A percentile compares a stretch with the other conserved stretches of the same genome.
These are phyloP conservation scores for Thalassiosira hispida DNA, from an alignment of 352 stramenopile genomes.

Conservation along the genomic window DNA sequence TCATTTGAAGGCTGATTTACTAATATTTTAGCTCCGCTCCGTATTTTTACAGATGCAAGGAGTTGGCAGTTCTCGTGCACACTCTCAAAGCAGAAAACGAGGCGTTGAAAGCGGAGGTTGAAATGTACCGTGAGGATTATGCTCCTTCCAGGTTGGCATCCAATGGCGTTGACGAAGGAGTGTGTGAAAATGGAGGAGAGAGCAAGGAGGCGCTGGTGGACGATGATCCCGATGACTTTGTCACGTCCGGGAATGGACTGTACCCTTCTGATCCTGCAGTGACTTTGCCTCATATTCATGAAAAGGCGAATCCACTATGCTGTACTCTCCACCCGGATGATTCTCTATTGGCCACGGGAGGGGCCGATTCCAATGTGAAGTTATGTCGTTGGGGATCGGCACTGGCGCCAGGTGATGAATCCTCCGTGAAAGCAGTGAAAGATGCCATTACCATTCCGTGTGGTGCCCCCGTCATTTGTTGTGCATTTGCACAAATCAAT, in stretches of 20 bases:
- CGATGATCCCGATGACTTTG: slow-evolving; percentile 62
- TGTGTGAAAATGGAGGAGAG: background rate
- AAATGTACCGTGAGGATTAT: slow-evolving; percentile 75
- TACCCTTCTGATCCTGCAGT: slow-evolving; percentile 58
- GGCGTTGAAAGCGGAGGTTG: slow-evolving; percentile 70
- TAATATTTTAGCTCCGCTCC: no score
- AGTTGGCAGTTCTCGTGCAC: slow-evolving; percentile 37
- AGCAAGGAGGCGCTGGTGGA: slow-evolving; percentile 24
- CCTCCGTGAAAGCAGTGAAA: slow-evolving; percentile 45
- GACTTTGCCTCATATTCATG: slow-evolving; percentile 67
- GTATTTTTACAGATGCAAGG: no score
- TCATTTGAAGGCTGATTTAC: slow-evolving; percentile 51
- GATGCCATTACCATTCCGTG: slow-evolving; percentile 60
- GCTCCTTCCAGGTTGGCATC: slow-evolving; percentile 17
- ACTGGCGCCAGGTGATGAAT: slow-evolving; percentile 49
- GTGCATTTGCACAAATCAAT: slow-evolving; percentile 63
- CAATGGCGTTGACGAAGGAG: background rate
- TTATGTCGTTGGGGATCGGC: slow-evolving; percentile 63
- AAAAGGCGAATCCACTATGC: slow-evolving; percentile 64
- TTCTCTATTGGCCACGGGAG: slow-evolving; percentile 72
- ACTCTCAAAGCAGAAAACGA: slow-evolving; percentile 72
- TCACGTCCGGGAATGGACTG: slow-evolving; percentile 69
- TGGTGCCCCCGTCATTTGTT: slow-evolving; percentile 71
- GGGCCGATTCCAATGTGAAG: slow-evolving; percentile 66
- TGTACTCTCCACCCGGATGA: slow-evolving; percentile 70